phyloP scores from a whole-genome alignment of 2,329 filamentous ascomycete species.

The Microcyclospora pomicola region DNA sequence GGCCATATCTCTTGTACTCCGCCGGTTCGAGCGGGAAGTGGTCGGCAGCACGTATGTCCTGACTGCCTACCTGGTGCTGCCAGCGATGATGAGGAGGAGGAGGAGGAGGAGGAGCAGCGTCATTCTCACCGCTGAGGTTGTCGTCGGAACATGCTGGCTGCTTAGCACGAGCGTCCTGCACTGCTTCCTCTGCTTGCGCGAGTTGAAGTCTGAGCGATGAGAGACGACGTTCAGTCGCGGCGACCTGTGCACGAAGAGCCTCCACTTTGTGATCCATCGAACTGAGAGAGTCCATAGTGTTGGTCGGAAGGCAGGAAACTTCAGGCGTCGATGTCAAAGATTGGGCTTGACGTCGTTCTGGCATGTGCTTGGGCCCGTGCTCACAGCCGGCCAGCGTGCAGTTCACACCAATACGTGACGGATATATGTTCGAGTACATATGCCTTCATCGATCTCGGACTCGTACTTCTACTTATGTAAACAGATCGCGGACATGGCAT shows the following conservation, averaged over 20 bases:
- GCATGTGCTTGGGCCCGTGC: no score
- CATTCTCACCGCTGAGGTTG: conserved; percentile 29
- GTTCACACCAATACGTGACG: no score
- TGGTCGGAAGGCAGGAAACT: no score
- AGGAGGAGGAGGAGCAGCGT: conserved; percentile 12
- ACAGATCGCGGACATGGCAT: no score
- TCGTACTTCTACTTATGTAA: no score
- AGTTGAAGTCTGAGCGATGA: conserved; percentile 26
- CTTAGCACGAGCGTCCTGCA: background rate
- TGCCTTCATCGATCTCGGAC: no score
- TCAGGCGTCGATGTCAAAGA: no score
- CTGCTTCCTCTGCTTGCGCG: background rate
- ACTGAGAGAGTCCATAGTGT: conserved; percentile 4
- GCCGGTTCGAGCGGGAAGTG: conserved; percentile 56
- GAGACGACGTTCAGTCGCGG: conserved; percentile 29
- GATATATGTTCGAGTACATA: no score
- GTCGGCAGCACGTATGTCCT: background rate
- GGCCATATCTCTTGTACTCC: conserved; percentile 76
- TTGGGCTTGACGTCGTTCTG: no score
- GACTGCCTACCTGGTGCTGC: conserved; percentile 9
- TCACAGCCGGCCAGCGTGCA: no score
- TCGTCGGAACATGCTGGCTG: conserved; percentile 21
- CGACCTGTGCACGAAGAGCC: conserved; percentile 30
- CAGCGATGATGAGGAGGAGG: conserved; percentile 7
- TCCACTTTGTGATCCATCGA: conserved; percentile 17